Evolutionary conservation across 2,329 filamentous ascomycete genomes (phyloP).

Genomic region (Arthrobotrys entomopaga): DNA sequence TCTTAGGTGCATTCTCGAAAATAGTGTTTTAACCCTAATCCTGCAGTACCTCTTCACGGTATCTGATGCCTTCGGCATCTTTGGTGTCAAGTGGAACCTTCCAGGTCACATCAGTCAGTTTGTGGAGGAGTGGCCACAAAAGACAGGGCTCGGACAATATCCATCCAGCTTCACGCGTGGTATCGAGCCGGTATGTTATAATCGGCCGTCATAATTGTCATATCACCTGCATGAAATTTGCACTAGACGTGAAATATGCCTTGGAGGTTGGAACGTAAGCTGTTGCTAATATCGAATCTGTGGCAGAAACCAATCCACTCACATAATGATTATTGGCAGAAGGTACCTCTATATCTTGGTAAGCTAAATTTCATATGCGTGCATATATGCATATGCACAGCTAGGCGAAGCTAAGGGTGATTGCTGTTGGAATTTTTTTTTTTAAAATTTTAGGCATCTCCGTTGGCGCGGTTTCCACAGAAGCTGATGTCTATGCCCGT

Average conservation of each 20-base stretch:
- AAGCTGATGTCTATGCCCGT: slow-evolving; percentile 76
- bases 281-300: slow-evolving; percentile 10
- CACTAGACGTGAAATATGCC: not conserved
- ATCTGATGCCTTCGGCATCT: not conserved
- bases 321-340: slow-evolving; percentile 76
- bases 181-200: slow-evolving; percentile 59
- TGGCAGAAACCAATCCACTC: slow-evolving; percentile 67
- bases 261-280: not conserved
- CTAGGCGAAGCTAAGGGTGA: too few species aligned
- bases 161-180: slow-evolving; percentile 68
- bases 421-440: slow-evolving; percentile 63
- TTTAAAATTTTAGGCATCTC: slow-evolving; percentile 62
- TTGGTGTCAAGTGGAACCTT: slow-evolving; percentile 3
- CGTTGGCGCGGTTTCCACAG: slow-evolving; percentile 71
- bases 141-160: slow-evolving; percentile 61
- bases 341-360: slow-evolving; percentile 72
- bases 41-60: slow-evolving; percentile 37
- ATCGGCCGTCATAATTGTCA: not conserved
- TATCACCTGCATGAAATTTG: not conserved
- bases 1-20: not conserved
- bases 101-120: slow-evolving; percentile 25
- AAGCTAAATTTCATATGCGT: slow-evolving; percentile 64
- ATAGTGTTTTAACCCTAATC: slow-evolving; percentile 34
- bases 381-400: too few species aligned
- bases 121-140: slow-evolving; percentile 36